Conservation (phyloP, 192 early-diverging fungal species). For the Backusella parvicylindrica region DNA sequence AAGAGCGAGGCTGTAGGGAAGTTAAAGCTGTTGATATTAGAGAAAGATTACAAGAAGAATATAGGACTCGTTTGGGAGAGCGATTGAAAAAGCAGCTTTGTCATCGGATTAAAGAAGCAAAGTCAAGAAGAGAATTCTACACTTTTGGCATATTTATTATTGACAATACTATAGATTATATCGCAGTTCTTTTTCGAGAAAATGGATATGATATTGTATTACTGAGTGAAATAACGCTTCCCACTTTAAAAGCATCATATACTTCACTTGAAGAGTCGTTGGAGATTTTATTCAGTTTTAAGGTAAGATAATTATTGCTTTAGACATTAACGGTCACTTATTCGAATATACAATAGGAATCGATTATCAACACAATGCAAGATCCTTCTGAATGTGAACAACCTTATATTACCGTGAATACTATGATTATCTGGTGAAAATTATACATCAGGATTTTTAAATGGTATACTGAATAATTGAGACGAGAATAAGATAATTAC, state of each 20-base stretch:
- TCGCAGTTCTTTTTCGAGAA: slow-evolving; percentile 3
- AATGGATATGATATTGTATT: neutral
- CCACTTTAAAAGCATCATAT: neutral
- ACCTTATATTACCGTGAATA: slow-evolving; percentile 8
- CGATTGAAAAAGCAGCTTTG: neutral
- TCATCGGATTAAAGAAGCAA: neutral
- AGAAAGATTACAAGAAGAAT: slow-evolving; percentile 6
- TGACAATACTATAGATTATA: slow-evolving; percentile 5
- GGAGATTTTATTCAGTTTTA: slow-evolving; percentile 9
- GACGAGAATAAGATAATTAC: neutral
- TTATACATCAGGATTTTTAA: neutral
- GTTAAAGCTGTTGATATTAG: neutral
- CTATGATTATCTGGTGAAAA: neutral
- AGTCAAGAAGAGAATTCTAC: neutral
- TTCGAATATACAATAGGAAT: neutral
- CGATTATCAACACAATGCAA: neutral
- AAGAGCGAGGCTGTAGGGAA: slow-evolving; percentile 6
- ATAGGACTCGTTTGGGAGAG: neutral
- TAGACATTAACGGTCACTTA: neutral
- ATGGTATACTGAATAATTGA: neutral
- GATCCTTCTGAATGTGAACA: slow-evolving; percentile 1
- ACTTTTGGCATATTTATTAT: slow-evolving; percentile 2
- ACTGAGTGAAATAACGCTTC: neutral
- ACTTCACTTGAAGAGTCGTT: slow-evolving; percentile 6
- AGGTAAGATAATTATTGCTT: neutral